Evolutionary conservation across 2,329 filamentous ascomycete species (phyloP).

Genomic region (Lachnellula occidentalis): DNA sequence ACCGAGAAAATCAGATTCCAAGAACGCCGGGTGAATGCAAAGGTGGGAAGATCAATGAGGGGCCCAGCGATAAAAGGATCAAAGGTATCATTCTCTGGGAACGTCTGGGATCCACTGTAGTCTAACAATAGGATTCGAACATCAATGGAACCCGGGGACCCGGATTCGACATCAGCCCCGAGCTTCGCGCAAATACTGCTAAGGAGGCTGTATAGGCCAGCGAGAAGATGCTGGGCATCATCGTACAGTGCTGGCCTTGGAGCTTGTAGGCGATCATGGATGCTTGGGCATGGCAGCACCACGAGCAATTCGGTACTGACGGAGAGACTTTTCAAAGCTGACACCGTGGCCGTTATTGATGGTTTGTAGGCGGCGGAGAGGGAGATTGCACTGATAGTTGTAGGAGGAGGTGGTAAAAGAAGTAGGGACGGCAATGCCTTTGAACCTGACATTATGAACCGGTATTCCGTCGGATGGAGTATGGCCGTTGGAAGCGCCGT

Average conservation of each 20-base stretch:
- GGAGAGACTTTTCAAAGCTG: conserved; percentile 39
- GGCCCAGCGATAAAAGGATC: conserved; percentile 31
- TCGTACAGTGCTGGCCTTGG: conserved; percentile 53
- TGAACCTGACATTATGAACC: conserved; percentile 6
- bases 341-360: conserved; percentile 50
- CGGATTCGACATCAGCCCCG: conserved; percentile 51
- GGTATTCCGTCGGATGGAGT: no score
- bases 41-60: conserved; percentile 42
- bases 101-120: conserved; percentile 41
- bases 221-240: conserved; percentile 67
- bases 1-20: conserved; percentile 65
- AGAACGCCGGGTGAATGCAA: conserved; percentile 47
- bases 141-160: conserved; percentile 68
- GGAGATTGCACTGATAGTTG: conserved; percentile 44
- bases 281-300: conserved; percentile 54
- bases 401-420: conserved; percentile 58
- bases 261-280: conserved; percentile 43
- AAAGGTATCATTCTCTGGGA: conserved; percentile 40
- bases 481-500: no score
- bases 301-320: conserved; percentile 35
- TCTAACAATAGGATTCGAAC: conserved; percentile 69
- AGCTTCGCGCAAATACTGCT: conserved; percentile 62
- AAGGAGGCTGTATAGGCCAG: conserved; percentile 72
- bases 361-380: conserved; percentile 56
- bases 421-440: conserved; percentile 45